phyloP scores from a whole-genome alignment of 1,284 basidiomycete genomes.

The Neonothopanus nambi region DNA sequence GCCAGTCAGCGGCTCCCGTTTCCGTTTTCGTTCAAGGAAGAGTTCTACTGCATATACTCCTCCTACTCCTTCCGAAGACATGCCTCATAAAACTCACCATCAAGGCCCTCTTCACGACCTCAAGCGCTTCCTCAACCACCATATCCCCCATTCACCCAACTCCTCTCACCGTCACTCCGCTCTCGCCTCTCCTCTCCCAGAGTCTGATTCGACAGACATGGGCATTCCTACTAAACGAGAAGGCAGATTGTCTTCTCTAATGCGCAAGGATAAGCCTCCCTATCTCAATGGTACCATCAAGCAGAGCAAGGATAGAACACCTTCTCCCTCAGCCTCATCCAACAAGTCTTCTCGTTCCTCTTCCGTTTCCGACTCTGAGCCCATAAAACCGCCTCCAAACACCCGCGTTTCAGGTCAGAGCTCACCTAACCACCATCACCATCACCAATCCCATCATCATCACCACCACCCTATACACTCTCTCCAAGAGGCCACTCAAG shows the following conservation, averaged over 20 bases:
- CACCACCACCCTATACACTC: slow-evolving; percentile 45
- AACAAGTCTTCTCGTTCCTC: slow-evolving; percentile 23
- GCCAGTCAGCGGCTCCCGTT: slow-evolving; percentile 15
- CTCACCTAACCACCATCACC: slow-evolving; percentile 13
- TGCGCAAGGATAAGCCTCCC: slow-evolving; percentile 33
- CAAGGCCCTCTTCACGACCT: slow-evolving; percentile 84
- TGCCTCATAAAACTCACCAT: slow-evolving; percentile 6
- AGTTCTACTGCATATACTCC: slow-evolving; percentile 13
- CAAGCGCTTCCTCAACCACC: slow-evolving; percentile 89
- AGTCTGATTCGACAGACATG: slow-evolving; percentile 3
- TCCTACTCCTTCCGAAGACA: slow-evolving; percentile 34
- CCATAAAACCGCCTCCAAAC: slow-evolving; percentile 5
- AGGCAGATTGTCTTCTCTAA: slow-evolving; percentile 29
- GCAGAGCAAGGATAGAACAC: slow-evolving; percentile 44
- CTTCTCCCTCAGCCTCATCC: slow-evolving; percentile 30
- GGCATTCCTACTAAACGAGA: slow-evolving; percentile 19
- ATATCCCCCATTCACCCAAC: slow-evolving; percentile 59
- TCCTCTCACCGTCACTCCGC: slow-evolving; percentile 6
- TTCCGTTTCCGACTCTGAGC: slow-evolving; percentile 17
- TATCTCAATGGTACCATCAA: slow-evolving; percentile 28
- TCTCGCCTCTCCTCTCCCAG: slow-evolving; percentile 13
- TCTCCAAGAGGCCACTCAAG: slow-evolving; percentile 82
- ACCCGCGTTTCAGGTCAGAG: slow-evolving; percentile 5
- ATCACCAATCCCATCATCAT: slow-evolving; percentile 26
- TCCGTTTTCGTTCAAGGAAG: slow-evolving; percentile 14